Conservation (phyloP, 352 stramenopile species). For the Phytophthora pseudosyringae region DNA sequence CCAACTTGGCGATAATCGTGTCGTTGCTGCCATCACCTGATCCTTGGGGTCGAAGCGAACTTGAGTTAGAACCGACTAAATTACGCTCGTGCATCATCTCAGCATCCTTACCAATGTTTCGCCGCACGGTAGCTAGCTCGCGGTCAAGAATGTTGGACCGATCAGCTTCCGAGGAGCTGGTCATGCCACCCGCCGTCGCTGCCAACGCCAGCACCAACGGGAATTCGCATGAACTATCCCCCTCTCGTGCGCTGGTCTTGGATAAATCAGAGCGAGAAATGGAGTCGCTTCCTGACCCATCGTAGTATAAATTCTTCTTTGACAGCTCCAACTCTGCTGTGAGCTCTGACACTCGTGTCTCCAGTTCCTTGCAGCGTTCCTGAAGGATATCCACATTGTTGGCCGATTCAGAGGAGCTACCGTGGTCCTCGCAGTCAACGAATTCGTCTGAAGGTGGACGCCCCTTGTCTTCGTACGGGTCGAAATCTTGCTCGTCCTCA, state of each 20-base stretch:
- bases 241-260: constrained; percentile 68
- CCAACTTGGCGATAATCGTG: constrained; percentile 68
- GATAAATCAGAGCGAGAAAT: constrained; percentile 73
- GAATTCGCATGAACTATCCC: constrained; percentile 83
- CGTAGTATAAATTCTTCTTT: constrained; percentile 78
- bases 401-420: constrained; percentile 23
- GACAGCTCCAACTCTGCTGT: constrained; percentile 71
- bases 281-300: constrained; percentile 71
- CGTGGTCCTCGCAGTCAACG: constrained; percentile 35
- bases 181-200: constrained; percentile 74
- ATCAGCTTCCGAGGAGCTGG: constrained; percentile 71
- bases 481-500: constrained; percentile 39
- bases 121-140: constrained; percentile 62
- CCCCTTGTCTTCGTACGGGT: constrained; percentile 42
- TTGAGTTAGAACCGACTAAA: constrained; percentile 10
- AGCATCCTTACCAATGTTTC: constrained; percentile 46
- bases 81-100: background rate
- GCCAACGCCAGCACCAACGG: constrained; percentile 80
- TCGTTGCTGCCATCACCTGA: constrained; percentile 52
- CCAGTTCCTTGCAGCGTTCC: constrained; percentile 75
- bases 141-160: constrained; percentile 65
- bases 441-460: constrained; percentile 37
- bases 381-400: constrained; percentile 62
- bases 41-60: constrained; percentile 16
- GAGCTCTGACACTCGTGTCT: constrained; percentile 65